These are phyloP conservation scores for Leptographium radiaticola DNA, from an alignment of 2,329 filamentous ascomycete species.

Conservation along the genomic window DNA sequence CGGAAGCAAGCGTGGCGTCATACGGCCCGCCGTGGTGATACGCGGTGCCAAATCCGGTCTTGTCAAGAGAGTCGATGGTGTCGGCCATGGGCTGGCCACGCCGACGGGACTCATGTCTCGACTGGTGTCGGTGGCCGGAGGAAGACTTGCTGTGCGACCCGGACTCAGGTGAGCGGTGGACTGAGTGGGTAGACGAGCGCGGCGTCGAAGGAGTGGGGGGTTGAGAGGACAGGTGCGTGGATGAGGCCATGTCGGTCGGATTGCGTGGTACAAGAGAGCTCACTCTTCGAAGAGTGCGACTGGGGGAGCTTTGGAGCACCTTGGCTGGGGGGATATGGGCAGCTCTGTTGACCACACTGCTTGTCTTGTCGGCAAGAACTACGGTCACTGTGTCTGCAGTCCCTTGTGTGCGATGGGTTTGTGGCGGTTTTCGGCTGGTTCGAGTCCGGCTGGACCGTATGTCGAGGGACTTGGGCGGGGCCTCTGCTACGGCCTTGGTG, in stretches of 20 bases:
- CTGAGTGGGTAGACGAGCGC: neutral
- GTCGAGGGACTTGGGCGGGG: neutral
- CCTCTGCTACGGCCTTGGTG: neutral
- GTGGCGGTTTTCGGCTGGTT: constrained; percentile 10
- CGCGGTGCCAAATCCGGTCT: constrained; percentile 38
- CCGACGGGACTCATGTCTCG: constrained; percentile 39
- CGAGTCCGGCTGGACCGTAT: neutral
- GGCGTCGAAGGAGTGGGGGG: neutral
- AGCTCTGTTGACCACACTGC: neutral
- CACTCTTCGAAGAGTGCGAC: neutral
- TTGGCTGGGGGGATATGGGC: neutral
- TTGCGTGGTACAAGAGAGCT: neutral
- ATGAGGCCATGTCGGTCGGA: neutral
- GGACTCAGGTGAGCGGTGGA: neutral
- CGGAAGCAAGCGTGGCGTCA: constrained; percentile 64
- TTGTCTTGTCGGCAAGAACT: constrained; percentile 5
- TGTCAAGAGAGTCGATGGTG: constrained; percentile 68
- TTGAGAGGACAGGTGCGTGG: neutral
- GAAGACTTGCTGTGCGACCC: constrained; percentile 39
- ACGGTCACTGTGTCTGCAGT: constrained; percentile 11
- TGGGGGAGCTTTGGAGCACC: neutral
- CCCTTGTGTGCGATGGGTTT: constrained; percentile 16
- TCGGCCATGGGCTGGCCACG: constrained; percentile 59
- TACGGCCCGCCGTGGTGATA: constrained; percentile 91
- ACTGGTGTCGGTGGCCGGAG: constrained; percentile 34